Conservation (phyloP, 2,329 filamentous ascomycete genomes). For the Colletotrichum coccodes region DNA sequence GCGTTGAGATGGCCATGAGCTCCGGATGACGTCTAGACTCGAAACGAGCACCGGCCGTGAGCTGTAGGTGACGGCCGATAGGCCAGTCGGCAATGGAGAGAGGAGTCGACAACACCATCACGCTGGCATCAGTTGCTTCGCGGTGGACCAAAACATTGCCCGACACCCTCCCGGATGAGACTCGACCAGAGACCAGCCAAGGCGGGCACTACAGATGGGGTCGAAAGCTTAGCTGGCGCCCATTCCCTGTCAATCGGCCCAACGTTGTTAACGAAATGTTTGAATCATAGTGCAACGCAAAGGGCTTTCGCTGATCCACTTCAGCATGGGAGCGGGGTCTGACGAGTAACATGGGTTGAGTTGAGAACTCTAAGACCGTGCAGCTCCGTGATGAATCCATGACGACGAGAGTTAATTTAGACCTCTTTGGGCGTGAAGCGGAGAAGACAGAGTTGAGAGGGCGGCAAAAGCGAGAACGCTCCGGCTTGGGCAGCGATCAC, state of each 20-base stretch:
- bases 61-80: neutral
- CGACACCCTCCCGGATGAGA: conserved; percentile 9
- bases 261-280: neutral
- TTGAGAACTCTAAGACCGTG: neutral
- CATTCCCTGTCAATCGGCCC: neutral
- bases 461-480: neutral
- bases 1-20: conserved; percentile 1
- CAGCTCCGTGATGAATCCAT: conserved; percentile 9
- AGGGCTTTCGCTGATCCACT: neutral
- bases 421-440: neutral
- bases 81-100: neutral
- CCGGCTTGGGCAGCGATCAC: neutral
- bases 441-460: neutral
- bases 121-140: neutral
- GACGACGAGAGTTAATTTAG: conserved; percentile 1
- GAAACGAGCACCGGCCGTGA: neutral
- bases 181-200: conserved; percentile 1
- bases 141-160: neutral
- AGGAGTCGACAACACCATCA: neutral
- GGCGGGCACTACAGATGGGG: neutral
- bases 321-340: neutral
- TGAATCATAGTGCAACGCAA: conserved; percentile 3
- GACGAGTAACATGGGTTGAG: neutral
- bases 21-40: conserved; percentile 31
- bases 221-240: conserved; percentile 4